Base-by-base conservation (phyloP, 2,329 filamentous ascomycete species). In the Aspergillus puulaauensis region DNA sequence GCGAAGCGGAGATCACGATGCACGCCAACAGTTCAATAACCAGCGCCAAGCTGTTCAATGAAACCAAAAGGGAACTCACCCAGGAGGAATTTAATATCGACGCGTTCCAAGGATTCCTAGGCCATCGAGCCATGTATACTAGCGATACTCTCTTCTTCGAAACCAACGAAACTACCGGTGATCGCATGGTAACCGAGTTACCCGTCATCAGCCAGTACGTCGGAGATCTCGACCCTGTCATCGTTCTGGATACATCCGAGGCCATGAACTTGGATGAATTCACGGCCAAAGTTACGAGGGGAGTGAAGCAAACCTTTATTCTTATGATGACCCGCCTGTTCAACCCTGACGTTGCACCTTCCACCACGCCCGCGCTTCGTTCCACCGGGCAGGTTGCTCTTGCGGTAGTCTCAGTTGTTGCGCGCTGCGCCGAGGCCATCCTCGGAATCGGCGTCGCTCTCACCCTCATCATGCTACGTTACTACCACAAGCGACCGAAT, bases 261-360 rank as follows among this genome's bases (percentile, higher is more conserved):
- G 14, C 66, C 23, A 73, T 73, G 70, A 66, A 59, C 6, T 41
- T 64, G n/a, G 52, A 55, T 0, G 67, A 71, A 19, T 71, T 73
- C 6, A 46, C 62, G 33, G 39, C 61, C 2, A 72, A 68, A 35
- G 67, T 72, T 24, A 63, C 50, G 1, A 61, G 66, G 1, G 69
- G 69, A 4, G 68, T 71, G 77, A 90, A 93, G 70, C 88, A 90
- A 73, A 96, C 92, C 41, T 73, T 73, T 46, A 62, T 72, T 3
- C 57, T 71, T 4, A 72, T 68, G 7, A 63, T 73, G 40, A 62
- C 66, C 15, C 70, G 69, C 15, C 53, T 73, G 4, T 73, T 73
- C 49, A 67, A 73, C 37, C 70, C 69, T 0, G 68, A 70, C 33
- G 48, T 56, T 7, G 31, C 55, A 0, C 67, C 71, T 1, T 58